These are phyloP conservation scores for Scheffersomyces cryptocercus DNA, from an alignment of 1,139 yeast genomes.

Conservation along the genomic window DNA sequence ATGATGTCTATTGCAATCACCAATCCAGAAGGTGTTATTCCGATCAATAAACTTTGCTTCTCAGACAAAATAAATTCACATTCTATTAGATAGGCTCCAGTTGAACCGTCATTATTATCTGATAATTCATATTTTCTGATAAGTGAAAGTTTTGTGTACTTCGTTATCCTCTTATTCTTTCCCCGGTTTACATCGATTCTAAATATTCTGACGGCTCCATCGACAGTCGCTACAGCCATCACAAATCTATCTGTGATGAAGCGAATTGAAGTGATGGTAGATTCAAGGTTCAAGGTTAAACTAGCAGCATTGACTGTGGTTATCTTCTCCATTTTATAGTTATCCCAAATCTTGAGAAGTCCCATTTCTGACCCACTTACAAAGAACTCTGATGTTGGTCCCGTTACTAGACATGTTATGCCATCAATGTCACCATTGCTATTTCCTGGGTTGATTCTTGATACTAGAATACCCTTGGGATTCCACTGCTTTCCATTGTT, in stretches of 20 bases:
- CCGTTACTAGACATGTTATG: conserved; percentile 56
- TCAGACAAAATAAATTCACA: conserved; percentile 35
- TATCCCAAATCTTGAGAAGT: conserved; percentile 74
- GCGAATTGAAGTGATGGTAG: conserved; percentile 46
- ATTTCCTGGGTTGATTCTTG: conserved; percentile 43
- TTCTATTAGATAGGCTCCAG: conserved; percentile 44
- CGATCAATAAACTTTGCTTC: conserved; percentile 32
- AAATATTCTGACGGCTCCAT: conserved; percentile 62
- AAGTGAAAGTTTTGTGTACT: conserved; percentile 36
- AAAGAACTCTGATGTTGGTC: conserved; percentile 67
- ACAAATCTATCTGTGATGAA: conserved; percentile 66
- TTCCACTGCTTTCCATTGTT: conserved; percentile 15
- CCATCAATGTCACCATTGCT: conserved; percentile 28
- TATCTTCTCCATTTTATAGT: conserved; percentile 61
- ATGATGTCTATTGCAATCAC: conserved; percentile 61
- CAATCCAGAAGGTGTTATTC: conserved; percentile 55
- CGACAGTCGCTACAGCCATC: conserved; percentile 65
- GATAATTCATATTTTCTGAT: conserved; percentile 45
- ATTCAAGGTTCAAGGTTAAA: conserved; percentile 46
- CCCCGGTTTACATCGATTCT: conserved; percentile 51
- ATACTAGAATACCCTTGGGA: conserved; percentile 55
- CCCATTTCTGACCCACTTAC: conserved; percentile 82
- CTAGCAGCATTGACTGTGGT: conserved; percentile 60
- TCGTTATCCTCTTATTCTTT: conserved; percentile 34
- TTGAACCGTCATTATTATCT: conserved; percentile 10